Evolutionary conservation across 805 yeast genomes (phyloP).

Genomic region (Ogataea philodendri): DNA sequence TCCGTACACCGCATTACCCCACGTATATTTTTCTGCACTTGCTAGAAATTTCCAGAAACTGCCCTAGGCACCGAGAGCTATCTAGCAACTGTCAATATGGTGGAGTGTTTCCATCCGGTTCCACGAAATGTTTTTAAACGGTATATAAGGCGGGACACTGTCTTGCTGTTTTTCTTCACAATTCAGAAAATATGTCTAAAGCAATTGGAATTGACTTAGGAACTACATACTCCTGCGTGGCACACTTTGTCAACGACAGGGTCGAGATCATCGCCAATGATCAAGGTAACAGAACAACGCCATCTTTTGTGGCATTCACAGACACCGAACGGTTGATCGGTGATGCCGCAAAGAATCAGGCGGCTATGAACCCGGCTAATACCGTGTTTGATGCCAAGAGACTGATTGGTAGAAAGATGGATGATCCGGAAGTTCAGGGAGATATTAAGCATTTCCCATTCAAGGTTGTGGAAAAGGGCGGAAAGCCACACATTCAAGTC

Average conservation of each 20-base stretch:
- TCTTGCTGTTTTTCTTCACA: conserved; percentile 2
- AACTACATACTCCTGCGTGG: conserved; percentile 94
- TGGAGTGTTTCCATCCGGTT: conserved; percentile 9
- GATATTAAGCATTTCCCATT: conserved; percentile 87
- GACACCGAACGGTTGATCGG: conserved; percentile 91
- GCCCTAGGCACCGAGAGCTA: conserved; percentile 5
- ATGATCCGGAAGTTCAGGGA: conserved; percentile 75
- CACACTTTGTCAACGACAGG: conserved; percentile 86
- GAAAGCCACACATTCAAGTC: conserved; percentile 83
- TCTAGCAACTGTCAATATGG: conserved; percentile 7
- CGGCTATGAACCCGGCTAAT: conserved; percentile 87
- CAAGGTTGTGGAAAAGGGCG: conserved; percentile 67
- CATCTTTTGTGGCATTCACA: conserved; percentile 93
- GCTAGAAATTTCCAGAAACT: conserved; percentile 11
- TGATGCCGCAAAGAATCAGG: conserved; percentile 97
- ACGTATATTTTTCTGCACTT: conserved; percentile 1
- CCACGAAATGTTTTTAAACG: conserved; percentile 2
- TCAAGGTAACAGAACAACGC: conserved; percentile 98
- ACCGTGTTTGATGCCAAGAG: conserved; percentile 91
- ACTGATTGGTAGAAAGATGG: conserved; percentile 85
- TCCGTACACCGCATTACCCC: conserved; percentile 11
- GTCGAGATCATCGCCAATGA: conserved; percentile 97
- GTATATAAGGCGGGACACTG: conserved; percentile 5
- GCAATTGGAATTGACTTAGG: conserved; percentile 79
- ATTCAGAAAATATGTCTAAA: conserved; percentile 39